Conservation (phyloP, 2,329 filamentous ascomycete species). For the Pseudocercospora fijiensis region DNA sequence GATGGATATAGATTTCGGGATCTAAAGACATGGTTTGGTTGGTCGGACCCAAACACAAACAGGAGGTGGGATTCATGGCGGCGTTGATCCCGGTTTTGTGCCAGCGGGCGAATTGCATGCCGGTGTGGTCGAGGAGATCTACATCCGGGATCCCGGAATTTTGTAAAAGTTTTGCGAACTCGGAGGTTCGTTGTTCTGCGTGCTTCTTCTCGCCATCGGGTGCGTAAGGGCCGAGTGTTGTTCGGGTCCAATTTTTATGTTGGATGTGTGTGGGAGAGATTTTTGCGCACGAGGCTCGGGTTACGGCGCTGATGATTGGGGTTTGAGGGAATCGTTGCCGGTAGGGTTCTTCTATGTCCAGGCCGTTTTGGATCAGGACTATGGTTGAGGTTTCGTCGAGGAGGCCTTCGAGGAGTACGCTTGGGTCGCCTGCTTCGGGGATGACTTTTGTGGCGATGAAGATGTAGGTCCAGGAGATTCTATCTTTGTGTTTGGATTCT, state of each 20-base stretch:
- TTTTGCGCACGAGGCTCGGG: slow-evolving; percentile 67
- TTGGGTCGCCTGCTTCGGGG: slow-evolving; percentile 63
- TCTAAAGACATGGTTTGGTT: slow-evolving; percentile 67
- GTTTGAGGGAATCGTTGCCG: slow-evolving; percentile 58
- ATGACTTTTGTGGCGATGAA: slow-evolving; percentile 70
- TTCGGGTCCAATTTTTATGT: slow-evolving; percentile 71
- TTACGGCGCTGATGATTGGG: slow-evolving; percentile 66
- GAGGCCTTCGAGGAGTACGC: slow-evolving; percentile 59
- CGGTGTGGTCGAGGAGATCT: slow-evolving; percentile 61
- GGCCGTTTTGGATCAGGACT: slow-evolving; percentile 68
- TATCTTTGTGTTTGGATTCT: slow-evolving; percentile 36
- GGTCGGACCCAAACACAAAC: slow-evolving; percentile 62
- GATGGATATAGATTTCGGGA: slow-evolving; percentile 60
- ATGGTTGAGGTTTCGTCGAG: slow-evolving; percentile 57
- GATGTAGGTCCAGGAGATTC: slow-evolving; percentile 59
- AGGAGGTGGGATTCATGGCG: slow-evolving; percentile 69
- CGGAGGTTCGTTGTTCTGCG: slow-evolving; percentile 43
- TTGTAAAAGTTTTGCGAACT: slow-evolving; percentile 55
- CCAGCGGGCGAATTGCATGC: slow-evolving; percentile 69
- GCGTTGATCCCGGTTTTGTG: slow-evolving; percentile 76
- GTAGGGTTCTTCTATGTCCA: slow-evolving; percentile 70
- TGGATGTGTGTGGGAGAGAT: slow-evolving; percentile 61
- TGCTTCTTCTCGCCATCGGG: slow-evolving; percentile 39
- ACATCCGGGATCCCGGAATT: slow-evolving; percentile 65
- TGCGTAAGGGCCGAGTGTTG: slow-evolving; percentile 66